These are phyloP conservation scores for Melampsora occidentalis DNA, from an alignment of 1,284 basidiomycete species.

Conservation along the genomic window DNA sequence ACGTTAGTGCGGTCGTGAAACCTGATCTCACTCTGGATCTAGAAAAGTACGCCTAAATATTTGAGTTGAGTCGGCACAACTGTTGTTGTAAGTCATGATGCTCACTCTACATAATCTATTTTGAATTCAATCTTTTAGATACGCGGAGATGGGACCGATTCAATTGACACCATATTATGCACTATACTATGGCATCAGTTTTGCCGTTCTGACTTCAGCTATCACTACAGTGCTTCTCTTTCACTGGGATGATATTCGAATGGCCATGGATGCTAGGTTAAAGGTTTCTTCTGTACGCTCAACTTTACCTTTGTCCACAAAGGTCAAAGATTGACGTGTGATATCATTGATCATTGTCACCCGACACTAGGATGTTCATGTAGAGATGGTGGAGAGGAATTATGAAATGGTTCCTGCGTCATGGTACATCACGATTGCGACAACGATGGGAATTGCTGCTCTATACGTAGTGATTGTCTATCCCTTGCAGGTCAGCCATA, in stretches of 20 bases:
- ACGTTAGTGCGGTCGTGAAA: slow-evolving; percentile 31
- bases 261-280: slow-evolving; percentile 18
- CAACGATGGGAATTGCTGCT: slow-evolving; percentile 25
- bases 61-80: not conserved
- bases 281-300: slow-evolving; percentile 25
- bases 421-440: slow-evolving; percentile 32
- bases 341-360: not conserved
- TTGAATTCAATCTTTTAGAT: slow-evolving; percentile 20
- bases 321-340: not conserved
- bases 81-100: not conserved
- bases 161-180: slow-evolving; percentile 40
- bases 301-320: not conserved
- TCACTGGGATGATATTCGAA: slow-evolving; percentile 32
- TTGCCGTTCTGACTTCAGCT: slow-evolving; percentile 32
- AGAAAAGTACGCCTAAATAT: slow-evolving; percentile 18
- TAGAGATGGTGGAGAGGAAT: slow-evolving; percentile 31
- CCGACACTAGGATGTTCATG: slow-evolving; percentile 19
- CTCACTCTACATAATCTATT: not conserved
- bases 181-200: slow-evolving; percentile 36
- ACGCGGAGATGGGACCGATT: slow-evolving; percentile 32
- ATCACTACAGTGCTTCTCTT: slow-evolving; percentile 31
- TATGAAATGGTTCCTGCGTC: slow-evolving; percentile 31
- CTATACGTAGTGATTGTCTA: slow-evolving; percentile 33
- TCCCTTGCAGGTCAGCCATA: slow-evolving; percentile 29
- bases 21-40: slow-evolving; percentile 35